Conservation (phyloP, 805 yeast species). For the Kodamaea restingae region DNA sequence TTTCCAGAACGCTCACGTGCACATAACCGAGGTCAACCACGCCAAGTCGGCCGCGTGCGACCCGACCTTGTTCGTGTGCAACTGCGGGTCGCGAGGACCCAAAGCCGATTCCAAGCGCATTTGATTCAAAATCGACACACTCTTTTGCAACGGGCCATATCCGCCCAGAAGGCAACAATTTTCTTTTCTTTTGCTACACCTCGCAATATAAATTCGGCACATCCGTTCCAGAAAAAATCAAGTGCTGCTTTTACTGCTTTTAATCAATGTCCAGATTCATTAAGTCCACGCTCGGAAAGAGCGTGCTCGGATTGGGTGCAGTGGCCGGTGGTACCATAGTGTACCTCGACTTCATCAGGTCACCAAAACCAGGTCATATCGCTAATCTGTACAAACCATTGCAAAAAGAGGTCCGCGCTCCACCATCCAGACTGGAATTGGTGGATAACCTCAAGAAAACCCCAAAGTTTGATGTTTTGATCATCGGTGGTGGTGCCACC, state of each 20-base stretch:
- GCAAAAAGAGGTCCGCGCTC: conserved; percentile 40
- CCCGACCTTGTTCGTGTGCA: too few relatives aligned
- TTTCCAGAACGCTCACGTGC: too few relatives aligned
- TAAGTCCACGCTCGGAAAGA: conserved; percentile 19
- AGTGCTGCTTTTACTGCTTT: not conserved
- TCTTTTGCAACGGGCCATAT: too few relatives aligned
- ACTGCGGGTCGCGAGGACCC: too few relatives aligned
- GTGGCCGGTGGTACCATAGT: conserved; percentile 34
- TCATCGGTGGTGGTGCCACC: conserved; percentile 95
- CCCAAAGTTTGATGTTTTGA: conserved; percentile 68
- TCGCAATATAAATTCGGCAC: conserved; percentile 1
- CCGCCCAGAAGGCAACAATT: not conserved
- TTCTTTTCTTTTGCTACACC: conserved; percentile 5
- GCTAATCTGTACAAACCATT: conserved; percentile 40
- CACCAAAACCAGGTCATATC: conserved; percentile 28
- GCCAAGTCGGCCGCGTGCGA: too few relatives aligned
- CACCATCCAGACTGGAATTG: conserved; percentile 56
- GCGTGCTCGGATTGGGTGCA: conserved; percentile 29
- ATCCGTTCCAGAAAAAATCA: not conserved
- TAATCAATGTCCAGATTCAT: conserved; percentile 9
- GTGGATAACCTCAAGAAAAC: conserved; percentile 39
- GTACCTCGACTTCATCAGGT: conserved; percentile 37
- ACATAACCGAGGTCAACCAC: too few relatives aligned
- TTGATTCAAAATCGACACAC: too few relatives aligned
- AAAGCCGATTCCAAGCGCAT: too few relatives aligned